Evolutionary conservation across 1,284 basidiomycete species (phyloP).

Genomic region (Ustilago hordei): DNA sequence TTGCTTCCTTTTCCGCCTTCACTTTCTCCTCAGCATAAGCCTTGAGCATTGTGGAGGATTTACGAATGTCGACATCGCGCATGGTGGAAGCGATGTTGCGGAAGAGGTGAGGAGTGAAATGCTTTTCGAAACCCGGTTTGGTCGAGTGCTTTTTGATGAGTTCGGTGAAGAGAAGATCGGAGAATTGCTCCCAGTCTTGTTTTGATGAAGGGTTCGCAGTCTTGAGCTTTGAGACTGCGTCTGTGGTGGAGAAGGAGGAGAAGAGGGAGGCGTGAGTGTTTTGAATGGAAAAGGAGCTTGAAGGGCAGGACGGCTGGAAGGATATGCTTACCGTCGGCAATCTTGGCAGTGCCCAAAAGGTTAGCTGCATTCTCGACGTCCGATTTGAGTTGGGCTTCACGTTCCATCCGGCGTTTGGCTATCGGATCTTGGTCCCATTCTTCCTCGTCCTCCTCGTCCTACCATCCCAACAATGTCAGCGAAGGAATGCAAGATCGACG

Average conservation of each 20-base stretch:
- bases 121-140: slow-evolving; percentile 64
- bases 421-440: slow-evolving; percentile 61
- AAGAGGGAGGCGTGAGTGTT: neutral
- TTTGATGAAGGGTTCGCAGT: slow-evolving; percentile 57
- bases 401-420: slow-evolving; percentile 47
- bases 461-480: neutral
- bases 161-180: slow-evolving; percentile 47
- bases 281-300: neutral
- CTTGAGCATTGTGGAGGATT: slow-evolving; percentile 56
- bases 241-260: neutral
- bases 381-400: slow-evolving; percentile 63
- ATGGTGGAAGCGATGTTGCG: slow-evolving; percentile 46
- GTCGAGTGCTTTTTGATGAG: slow-evolving; percentile 57
- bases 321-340: slow-evolving; percentile 35
- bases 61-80: slow-evolving; percentile 66
- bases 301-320: neutral
- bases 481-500: neutral
- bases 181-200: slow-evolving; percentile 65
- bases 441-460: slow-evolving; percentile 28
- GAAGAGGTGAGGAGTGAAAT: slow-evolving; percentile 61
- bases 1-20: slow-evolving; percentile 64
- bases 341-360: slow-evolving; percentile 58
- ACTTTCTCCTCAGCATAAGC: slow-evolving; percentile 65
- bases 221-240: slow-evolving; percentile 33
- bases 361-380: slow-evolving; percentile 67